Evolutionary conservation across 1,284 basidiomycete species (phyloP).

Genomic region (Boletus semigastroideus): DNA sequence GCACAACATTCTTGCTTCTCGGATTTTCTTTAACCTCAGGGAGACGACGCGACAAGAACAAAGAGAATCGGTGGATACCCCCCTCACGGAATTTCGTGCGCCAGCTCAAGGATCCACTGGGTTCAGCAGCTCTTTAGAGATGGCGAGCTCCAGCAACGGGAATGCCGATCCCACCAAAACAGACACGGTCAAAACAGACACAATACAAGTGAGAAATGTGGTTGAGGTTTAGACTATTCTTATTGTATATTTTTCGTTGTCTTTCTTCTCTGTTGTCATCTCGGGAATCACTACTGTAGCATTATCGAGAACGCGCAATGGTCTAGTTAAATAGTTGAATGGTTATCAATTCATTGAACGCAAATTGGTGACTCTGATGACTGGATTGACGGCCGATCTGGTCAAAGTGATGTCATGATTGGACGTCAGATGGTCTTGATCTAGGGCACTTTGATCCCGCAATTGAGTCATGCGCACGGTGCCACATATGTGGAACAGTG

Average conservation of each 20-base stretch:
- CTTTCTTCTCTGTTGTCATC: neutral
- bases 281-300: no score
- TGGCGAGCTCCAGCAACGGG: neutral
- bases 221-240: neutral
- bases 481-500: no score
- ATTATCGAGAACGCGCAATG: no score
- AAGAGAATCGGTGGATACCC: neutral
- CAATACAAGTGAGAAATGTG: neutral
- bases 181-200: no score
- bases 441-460: no score
- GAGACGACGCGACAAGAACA: constrained; percentile 17
- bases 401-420: no score
- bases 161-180: neutral
- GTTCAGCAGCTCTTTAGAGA: neutral
- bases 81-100: constrained; percentile 18
- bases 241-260: neutral
- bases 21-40: constrained; percentile 29
- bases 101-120: neutral
- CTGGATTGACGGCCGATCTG: no score
- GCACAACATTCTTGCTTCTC: constrained; percentile 28
- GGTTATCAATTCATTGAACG: no score
- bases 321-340: no score
- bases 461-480: no score
- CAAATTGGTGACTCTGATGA: no score
- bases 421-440: no score